Evolutionary conservation across 768 basidiomycete genomes (phyloP).

Genomic region (Pleurotus giganteus): DNA sequence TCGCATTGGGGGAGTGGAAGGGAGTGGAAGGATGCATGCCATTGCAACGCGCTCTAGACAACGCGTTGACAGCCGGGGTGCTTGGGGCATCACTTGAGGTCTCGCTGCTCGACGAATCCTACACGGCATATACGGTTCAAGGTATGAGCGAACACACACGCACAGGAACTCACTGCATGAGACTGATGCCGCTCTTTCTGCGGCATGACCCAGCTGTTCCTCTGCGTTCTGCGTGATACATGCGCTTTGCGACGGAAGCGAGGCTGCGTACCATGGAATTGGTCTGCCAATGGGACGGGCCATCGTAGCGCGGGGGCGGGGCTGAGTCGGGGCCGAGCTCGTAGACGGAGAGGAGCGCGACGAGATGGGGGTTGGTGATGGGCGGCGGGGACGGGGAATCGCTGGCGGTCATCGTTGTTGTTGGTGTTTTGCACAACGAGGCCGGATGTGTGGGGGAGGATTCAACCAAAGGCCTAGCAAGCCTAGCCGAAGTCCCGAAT

Average conservation of each 20-base stretch:
- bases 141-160: background rate
- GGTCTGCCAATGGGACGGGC: constrained; percentile 56
- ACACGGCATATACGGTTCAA: background rate
- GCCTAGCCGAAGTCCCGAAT: background rate
- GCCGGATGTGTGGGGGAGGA: background rate
- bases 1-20: constrained; percentile 30
- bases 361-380: constrained; percentile 18
- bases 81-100: background rate
- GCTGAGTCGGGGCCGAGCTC: constrained; percentile 49
- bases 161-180: constrained; percentile 13
- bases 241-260: constrained; percentile 46
- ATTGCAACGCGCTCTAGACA: constrained; percentile 12
- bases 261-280: constrained; percentile 55
- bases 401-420: constrained; percentile 1
- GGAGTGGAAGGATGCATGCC: constrained; percentile 11
- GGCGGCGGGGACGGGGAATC: background rate
- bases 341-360: constrained; percentile 55
- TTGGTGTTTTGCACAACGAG: background rate
- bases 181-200: constrained; percentile 28
- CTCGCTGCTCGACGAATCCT: background rate
- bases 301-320: constrained; percentile 52
- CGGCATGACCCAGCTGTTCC: constrained; percentile 37
- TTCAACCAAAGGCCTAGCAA: background rate
- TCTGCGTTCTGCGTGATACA: constrained; percentile 56
- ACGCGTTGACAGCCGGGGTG: background rate